Percentiles rank a stretch among this genome's conserved stretches.
phyloP scores from a whole-genome alignment of 2,329 filamentous ascomycete species.

The Aphanoascus verrucosus region DNA sequence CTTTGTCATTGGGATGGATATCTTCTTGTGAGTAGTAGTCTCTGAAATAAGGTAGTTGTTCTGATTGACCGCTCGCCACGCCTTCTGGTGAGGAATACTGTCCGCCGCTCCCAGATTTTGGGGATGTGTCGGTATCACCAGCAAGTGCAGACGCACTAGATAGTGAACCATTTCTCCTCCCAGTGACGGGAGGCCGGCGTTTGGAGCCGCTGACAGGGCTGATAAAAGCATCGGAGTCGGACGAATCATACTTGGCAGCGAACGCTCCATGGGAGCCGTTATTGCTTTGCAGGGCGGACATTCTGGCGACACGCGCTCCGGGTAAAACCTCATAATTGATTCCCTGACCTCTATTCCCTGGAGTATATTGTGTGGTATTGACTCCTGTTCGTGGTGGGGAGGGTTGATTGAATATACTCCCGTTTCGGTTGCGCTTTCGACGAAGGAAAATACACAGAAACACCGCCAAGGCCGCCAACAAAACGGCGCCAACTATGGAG shows the following conservation, averaged over 20 bases:
- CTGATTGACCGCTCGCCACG: constrained; percentile 77
- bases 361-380: constrained; percentile 36
- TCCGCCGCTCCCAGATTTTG: constrained; percentile 53
- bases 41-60: constrained; percentile 92
- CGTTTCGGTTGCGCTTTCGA: constrained; percentile 48
- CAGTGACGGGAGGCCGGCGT: constrained; percentile 34
- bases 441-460: constrained; percentile 46
- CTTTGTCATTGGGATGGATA: constrained; percentile 80
- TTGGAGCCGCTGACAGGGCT: constrained; percentile 60
- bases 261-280: constrained; percentile 43
- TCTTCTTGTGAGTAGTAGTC: constrained; percentile 98
- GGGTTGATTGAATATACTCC: constrained; percentile 81
- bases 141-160: constrained; percentile 72
- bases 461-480: constrained; percentile 57
- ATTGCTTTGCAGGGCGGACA: constrained; percentile 80
- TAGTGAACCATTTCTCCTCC: constrained; percentile 73
- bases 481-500: constrained; percentile 56
- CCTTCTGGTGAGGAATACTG: constrained; percentile 78
- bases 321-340: constrained; percentile 63
- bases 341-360: constrained; percentile 23
- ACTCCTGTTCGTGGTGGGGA: constrained; percentile 49
- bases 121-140: constrained; percentile 59
- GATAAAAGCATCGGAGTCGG: constrained; percentile 57
- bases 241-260: constrained; percentile 40
- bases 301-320: constrained; percentile 81